Conservation (phyloP, 768 basidiomycete genomes). For the Daedalea quercina region DNA sequence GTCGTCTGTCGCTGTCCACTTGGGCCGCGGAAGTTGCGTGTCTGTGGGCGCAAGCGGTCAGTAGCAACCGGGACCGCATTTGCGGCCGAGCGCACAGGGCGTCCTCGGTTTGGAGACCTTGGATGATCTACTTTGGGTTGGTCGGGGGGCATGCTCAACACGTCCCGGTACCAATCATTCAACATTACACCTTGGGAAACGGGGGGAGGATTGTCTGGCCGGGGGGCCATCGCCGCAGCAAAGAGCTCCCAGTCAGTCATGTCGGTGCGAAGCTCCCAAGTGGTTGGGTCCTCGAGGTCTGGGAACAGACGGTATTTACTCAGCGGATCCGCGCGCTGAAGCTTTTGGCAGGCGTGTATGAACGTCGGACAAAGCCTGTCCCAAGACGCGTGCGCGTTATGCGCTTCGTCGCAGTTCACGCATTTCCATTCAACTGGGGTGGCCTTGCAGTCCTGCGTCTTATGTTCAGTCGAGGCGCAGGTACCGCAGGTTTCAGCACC, state of each 20-base stretch:
- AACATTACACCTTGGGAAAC: no score
- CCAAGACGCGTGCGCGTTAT: constrained; percentile 24
- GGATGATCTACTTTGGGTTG: no score
- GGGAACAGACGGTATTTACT: constrained; percentile 6
- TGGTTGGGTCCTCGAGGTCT: constrained; percentile 1
- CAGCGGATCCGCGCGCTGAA: not conserved
- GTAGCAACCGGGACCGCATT: not conserved
- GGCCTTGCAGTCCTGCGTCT: constrained; percentile 4
- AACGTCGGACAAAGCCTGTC: constrained; percentile 20
- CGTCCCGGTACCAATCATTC: no score
- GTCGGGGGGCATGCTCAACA: no score
- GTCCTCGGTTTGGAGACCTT: not conserved
- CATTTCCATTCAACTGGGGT: constrained; percentile 12
- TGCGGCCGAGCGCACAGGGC: not conserved
- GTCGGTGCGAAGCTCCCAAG: constrained; percentile 8
- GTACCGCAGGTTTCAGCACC: constrained; percentile 10
- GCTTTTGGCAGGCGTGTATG: not conserved
- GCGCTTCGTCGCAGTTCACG: constrained; percentile 17
- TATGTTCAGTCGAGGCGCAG: constrained; percentile 10
- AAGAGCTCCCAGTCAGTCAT: no score
- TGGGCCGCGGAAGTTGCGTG: not conserved
- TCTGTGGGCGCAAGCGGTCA: no score
- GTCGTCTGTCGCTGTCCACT: not conserved
- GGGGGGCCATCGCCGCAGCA: no score
- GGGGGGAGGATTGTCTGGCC: not conserved